phyloP scores from a whole-genome alignment of 768 basidiomycete genomes.

The Tulasnella sp. region DNA sequence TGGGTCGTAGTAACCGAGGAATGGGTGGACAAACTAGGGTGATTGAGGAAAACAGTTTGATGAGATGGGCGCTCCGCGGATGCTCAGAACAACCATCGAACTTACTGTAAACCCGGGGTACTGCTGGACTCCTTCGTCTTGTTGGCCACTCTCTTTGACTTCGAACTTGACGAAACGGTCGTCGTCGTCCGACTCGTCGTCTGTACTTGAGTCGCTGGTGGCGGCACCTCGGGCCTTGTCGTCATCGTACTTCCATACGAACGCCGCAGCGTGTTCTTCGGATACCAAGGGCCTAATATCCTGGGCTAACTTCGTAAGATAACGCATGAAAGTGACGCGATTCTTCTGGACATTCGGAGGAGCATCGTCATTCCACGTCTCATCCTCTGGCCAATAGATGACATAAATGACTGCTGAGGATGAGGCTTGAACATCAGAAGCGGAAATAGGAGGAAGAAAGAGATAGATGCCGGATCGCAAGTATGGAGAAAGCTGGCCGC shows the following conservation, averaged over 20 bases:
- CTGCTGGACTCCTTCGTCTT: slow-evolving; percentile 10
- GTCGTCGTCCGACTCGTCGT: slow-evolving; percentile 17
- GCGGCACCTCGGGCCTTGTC: neutral
- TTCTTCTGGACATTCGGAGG: slow-evolving; percentile 53
- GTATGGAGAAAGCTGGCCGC: neutral
- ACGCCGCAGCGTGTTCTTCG: slow-evolving; percentile 49
- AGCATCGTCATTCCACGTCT: slow-evolving; percentile 60
- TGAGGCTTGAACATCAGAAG: neutral
- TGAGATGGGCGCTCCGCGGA: too few species aligned
- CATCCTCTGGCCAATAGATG: slow-evolving; percentile 65
- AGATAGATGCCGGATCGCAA: slow-evolving; percentile 32
- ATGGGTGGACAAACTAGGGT: slow-evolving; percentile 38
- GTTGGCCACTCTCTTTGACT: slow-evolving; percentile 5
- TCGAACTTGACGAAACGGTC: slow-evolving; percentile 34
- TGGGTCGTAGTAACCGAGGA: too few species aligned
- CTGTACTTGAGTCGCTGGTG: neutral
- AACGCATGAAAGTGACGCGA: slow-evolving; percentile 62
- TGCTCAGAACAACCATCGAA: neutral
- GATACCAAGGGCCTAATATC: slow-evolving; percentile 60
- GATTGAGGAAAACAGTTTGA: too few species aligned
- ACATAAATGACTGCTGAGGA: slow-evolving; percentile 44
- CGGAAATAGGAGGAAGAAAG: neutral
- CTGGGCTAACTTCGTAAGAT: slow-evolving; percentile 61
- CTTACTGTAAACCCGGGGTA: slow-evolving; percentile 8
- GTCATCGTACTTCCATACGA: slow-evolving; percentile 49